Base-by-base conservation (phyloP, 768 basidiomycete species). In the Leucogyrophana mollusca region DNA sequence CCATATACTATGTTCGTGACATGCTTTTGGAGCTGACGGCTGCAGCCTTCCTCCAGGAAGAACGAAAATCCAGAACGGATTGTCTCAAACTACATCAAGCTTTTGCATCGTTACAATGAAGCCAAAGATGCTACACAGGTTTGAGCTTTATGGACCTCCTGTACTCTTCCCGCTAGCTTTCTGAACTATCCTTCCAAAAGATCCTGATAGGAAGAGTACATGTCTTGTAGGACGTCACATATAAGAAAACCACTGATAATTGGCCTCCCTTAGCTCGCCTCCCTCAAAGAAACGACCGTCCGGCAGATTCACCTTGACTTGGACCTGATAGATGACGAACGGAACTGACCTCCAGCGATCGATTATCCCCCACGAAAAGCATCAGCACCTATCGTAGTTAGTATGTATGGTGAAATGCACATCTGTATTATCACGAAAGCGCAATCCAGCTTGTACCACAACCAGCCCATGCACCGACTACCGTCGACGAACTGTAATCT, bases 121-220 rank as follows among this genome's bases (percentile, higher is more conserved):
- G 78, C 86, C 8, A 90, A 90, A 58, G 89, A 91, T 60, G 89
- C 87, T 4, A 74, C 86, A 0, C 89, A 90, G 81, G 88, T 81
- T 27, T 17, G 40, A 40, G 24, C 25, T 46, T 13, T 43, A 39
- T 38, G 35, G 38, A 4, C 35, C 36, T 46, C 30, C 16, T 14
- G n/a, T 13, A n/a, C n/a, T n/a, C n/a, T n/a, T n/a, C n/a, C n/a
- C n/a, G n/a, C 25, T 40, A 20, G 24, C 10, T 35, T 25, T 42
- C 14, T 14, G 7, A 14, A 10, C 1, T 16, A 9, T 30, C 7
- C 5, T 13, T 4, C 30, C n/a, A 37, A 49, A 49, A 91, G 90
- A 82, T 88, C 36, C 69, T 92, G 41, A 88, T 91, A 43, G 90
- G 89, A 52, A 84, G 80, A 65, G 87, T 87, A 59, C 50, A 36